Evolutionary conservation across 495 filamentous ascomycete genomes (phyloP), one percentile per base, ranked within the genome.

Genomic region (Lophium mytilinum): DNA sequence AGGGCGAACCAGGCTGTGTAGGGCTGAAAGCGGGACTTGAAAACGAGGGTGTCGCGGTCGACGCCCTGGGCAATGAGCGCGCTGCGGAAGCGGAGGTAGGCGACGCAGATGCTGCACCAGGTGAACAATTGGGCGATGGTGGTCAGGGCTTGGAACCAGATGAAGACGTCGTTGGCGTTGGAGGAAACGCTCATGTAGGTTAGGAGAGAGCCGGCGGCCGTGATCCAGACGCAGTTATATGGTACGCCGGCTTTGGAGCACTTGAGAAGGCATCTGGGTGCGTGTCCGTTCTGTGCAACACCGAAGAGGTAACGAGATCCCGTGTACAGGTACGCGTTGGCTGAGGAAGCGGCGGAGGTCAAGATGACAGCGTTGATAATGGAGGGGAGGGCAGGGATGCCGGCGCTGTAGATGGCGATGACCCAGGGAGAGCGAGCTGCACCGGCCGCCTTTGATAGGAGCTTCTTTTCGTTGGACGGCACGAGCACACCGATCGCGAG

Each of bases 291-390:
- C 34, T 78, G 66, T 0, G 86, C 83, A 59, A 88, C 78, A 17
- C 82, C 83, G 64, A 87, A 86, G 7, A 92, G 76, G 53, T 84
- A 84, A n/a, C 89, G 81, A 0, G 83, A 86, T n/a, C 84, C 87
- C 35, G 84, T 88, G 72, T 89, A 92, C 52, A 90, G 75, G 75
- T 87, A 89, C 1, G 86, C 83, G 65, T 94, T 94, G 48, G 81
- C 87, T 0, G 83, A 79, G 4, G 84, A 87, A 62, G 80, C 79
- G 6, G 83, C 84, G 1, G 83, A 80, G 50, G 79, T 83, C 43
- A 89, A 71, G 48, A 89, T 80, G 37, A 84, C 80, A 8, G 82
- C 88, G 69, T 92, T 94, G 71, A 94, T 84, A 58, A 90, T 82
- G 45, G 81, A 80, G 3, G 81, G 82, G 8, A 92, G 76, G 9